Evolutionary conservation across 176 grass and related monocot genomes (phyloP).

Genomic region (Avena eriantha): DNA sequence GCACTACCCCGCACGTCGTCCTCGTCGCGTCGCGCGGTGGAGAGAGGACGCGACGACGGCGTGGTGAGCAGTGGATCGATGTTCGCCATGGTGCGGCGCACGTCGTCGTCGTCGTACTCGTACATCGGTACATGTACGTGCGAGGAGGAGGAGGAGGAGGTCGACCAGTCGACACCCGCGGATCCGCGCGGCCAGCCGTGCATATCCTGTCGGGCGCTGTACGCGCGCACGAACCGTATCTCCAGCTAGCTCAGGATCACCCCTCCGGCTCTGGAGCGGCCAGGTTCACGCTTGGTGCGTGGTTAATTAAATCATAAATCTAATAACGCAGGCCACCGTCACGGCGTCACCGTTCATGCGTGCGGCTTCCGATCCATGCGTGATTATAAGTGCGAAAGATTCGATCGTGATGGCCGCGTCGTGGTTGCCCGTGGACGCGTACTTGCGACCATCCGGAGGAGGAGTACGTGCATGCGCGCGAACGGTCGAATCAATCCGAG

Average conservation of each 20-base stretch:
- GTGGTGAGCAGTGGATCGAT: not conserved
- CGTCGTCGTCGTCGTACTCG: not conserved
- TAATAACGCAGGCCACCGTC: too few relatives aligned
- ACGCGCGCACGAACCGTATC: not conserved
- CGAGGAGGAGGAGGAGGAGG: not conserved
- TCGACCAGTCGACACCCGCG: not conserved
- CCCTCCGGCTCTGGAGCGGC: too few relatives aligned
- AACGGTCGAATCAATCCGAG: not conserved
- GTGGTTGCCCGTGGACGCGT: not conserved
- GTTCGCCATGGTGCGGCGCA: constrained; percentile 5
- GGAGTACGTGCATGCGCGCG: not conserved
- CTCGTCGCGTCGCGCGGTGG: not conserved
- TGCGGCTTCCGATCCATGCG: too few relatives aligned
- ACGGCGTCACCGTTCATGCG: too few relatives aligned
- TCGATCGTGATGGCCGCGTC: not conserved
- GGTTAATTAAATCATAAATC: too few relatives aligned
- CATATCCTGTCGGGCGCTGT: not conserved
- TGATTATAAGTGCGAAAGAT: too few relatives aligned
- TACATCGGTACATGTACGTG: not conserved
- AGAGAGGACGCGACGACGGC: not conserved
- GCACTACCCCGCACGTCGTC: not conserved
- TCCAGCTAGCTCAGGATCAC: not conserved
- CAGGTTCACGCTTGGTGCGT: too few relatives aligned
- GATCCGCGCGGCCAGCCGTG: not conserved
- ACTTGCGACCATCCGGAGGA: not conserved